Base-by-base conservation (phyloP, 129 eudicot genomes). In the Artemisia tridentata region DNA sequence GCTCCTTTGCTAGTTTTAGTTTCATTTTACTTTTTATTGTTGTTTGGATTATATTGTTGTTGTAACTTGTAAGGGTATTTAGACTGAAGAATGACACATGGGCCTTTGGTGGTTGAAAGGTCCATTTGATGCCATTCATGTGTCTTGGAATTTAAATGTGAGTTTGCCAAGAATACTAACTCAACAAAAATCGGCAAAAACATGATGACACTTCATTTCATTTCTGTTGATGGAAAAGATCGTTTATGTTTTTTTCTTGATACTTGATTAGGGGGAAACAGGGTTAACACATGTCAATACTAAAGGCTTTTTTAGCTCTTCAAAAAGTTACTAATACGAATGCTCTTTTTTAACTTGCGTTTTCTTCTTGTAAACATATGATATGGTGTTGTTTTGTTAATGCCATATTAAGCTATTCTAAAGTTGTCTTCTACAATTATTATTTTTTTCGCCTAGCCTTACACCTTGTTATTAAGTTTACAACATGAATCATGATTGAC, bases 51-150 rank as follows among this genome's bases (percentile, higher is more conserved):
- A 66, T 65, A 65, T 58, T 47, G 50, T 47, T 75, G 58, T 27
- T 27, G 31, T 4, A 27, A 27, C 31, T 27, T 27, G 45, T 1
- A 38, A 38, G 45, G 45, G 25, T 51, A 53, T 62, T 7, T 45
- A 61, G 58, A 58, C 52, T 76, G 25, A 17, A 31, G 54, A 71
- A 13, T 49, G 71, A 69, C 75, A 68, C 75, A 68, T 64, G 20
- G 65, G 71, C 65, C 19, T 50, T 52, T 77, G 57, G 71, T 69
- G 64, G 80, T 77, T 77, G 71, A 69, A 69, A 61, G 71, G 76
- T 77, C 69, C 66, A 69, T 62, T 77, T 61, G 71, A 18, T 77
- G 58, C 73, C 29, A 46, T 75, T 75, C 65, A 64, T 74, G 63
- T 74, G 66, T 74, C 72, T 60, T 48, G 46, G 69, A 58, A 67